Conservation (phyloP, 495 filamentous ascomycete genomes). For the Lepraria neglecta region DNA sequence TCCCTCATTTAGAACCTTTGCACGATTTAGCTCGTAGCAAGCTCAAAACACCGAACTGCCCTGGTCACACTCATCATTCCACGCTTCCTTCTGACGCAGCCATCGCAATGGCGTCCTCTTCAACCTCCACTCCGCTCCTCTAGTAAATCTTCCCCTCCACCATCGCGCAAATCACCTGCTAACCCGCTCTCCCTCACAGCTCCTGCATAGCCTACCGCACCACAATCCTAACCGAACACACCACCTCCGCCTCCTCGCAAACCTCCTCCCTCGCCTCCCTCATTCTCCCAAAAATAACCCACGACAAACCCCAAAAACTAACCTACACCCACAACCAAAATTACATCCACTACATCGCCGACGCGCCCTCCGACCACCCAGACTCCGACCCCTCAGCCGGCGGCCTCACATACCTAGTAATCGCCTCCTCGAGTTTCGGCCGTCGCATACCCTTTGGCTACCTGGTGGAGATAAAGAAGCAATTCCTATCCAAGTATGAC, state of each 20-base stretch:
- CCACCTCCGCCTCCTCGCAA: constrained; percentile 61
- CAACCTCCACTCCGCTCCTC: constrained; percentile 28
- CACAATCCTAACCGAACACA: constrained; percentile 90
- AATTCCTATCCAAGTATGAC: constrained; percentile 70
- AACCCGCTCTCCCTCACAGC: constrained; percentile 14
- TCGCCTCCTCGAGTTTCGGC: constrained; percentile 68
- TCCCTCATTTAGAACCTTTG: not conserved
- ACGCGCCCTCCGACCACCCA: constrained; percentile 57
- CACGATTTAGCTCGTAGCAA: not conserved
- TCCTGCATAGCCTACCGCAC: constrained; percentile 38
- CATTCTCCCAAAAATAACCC: constrained; percentile 91
- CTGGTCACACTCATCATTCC: not conserved
- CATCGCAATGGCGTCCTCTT: constrained; percentile 29
- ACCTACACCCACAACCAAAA: constrained; percentile 88
- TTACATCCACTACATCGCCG: constrained; percentile 93
- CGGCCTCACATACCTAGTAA: constrained; percentile 33
- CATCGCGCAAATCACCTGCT: not conserved
- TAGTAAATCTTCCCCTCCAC: constrained; percentile 22
- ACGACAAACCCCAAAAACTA: constrained; percentile 73
- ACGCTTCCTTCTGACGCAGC: not conserved
- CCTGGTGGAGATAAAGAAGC: constrained; percentile 83
- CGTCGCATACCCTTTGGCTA: constrained; percentile 89
- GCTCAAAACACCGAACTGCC: not conserved
- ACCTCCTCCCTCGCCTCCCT: constrained; percentile 77
- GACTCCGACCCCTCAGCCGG: constrained; percentile 25